Evolutionary conservation across 2,329 filamentous ascomycete species (phyloP).

Genomic region (Kalaharituber pfeilii): DNA sequence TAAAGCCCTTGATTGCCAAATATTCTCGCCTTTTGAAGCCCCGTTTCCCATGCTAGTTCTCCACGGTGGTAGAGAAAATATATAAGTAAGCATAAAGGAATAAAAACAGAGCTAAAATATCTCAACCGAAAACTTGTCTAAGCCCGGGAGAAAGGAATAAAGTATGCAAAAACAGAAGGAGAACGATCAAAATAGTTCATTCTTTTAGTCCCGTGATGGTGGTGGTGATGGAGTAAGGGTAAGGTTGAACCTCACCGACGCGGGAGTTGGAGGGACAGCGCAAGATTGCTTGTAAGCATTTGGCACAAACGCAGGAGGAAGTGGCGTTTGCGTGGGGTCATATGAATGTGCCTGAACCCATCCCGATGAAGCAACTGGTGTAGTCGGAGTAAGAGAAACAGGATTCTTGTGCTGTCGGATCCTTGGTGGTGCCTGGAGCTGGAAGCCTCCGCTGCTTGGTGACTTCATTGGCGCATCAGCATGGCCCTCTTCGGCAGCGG

Average conservation of each 20-base stretch:
- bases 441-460: neutral
- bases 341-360: neutral
- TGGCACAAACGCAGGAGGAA: neutral
- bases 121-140: too few species aligned
- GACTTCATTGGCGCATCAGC: neutral
- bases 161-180: neutral
- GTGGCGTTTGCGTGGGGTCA: neutral
- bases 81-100: too few species aligned
- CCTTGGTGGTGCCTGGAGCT: neutral
- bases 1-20: too few species aligned
- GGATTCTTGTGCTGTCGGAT: neutral
- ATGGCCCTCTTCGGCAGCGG: neutral
- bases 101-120: too few species aligned
- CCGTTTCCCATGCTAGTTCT: too few species aligned
- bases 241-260: constrained; percentile 14
- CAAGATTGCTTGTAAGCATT: neutral
- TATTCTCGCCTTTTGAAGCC: too few species aligned
- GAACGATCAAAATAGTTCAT: neutral
- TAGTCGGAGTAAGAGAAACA: neutral
- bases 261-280: constrained; percentile 13
- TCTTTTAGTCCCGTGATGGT: constrained; percentile 2
- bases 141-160: neutral
- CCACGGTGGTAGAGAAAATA: too few species aligned
- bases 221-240: constrained; percentile 8
- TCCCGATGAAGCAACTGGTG: neutral